These are phyloP conservation scores for Fomes fomentarius DNA, from an alignment of 1,284 basidiomycete species.

Conservation along the genomic window DNA sequence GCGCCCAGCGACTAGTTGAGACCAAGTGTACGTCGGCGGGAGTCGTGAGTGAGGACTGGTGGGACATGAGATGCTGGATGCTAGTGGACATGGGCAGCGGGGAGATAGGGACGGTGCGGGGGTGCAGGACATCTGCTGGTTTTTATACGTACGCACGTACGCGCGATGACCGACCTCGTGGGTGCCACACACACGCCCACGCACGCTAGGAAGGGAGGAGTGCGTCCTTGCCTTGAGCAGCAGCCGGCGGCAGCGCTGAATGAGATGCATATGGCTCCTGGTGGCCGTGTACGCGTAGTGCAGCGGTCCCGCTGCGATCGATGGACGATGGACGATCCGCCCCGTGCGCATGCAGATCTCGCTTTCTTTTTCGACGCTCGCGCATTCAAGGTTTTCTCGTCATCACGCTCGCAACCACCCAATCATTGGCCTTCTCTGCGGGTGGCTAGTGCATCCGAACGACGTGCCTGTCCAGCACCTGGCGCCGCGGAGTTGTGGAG, in stretches of 20 bases:
- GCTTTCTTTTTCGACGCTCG: neutral
- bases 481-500: too few relatives aligned
- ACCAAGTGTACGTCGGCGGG: neutral
- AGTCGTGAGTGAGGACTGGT: neutral
- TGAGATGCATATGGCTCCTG: slow-evolving; percentile 2
- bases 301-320: slow-evolving; percentile 9
- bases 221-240: slow-evolving; percentile 5
- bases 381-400: neutral
- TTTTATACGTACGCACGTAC: slow-evolving; percentile 10
- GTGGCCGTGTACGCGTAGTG: slow-evolving; percentile 11
- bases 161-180: slow-evolving; percentile 22
- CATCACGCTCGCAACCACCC: too few relatives aligned
- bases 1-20: neutral
- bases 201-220: too few relatives aligned
- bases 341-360: slow-evolving; percentile 1
- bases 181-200: slow-evolving; percentile 11
- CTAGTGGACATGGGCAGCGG: too few relatives aligned
- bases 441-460: neutral
- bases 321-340: slow-evolving; percentile 15
- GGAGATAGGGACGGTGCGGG: neutral
- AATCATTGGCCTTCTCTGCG: neutral
- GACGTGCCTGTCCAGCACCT: neutral
- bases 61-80: neutral
- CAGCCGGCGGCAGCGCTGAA: slow-evolving; percentile 11
- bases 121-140: slow-evolving; percentile 1